A percentile compares a stretch with the other conserved stretches of the same genome.
Conservation (phyloP, 306 rosid species). For the Corylus americana region DNA sequence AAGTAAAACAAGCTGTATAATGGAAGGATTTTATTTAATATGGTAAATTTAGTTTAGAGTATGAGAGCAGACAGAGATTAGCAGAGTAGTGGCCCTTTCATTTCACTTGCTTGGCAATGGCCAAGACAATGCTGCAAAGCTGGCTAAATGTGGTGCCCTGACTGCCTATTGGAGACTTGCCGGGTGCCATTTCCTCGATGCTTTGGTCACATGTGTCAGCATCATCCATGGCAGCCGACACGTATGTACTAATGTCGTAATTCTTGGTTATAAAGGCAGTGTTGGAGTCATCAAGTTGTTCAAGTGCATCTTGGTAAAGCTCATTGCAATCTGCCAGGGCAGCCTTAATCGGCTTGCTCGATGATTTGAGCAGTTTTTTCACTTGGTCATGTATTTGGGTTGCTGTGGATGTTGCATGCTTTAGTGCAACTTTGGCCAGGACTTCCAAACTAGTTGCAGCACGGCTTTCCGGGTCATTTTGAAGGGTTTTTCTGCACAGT, state of each 20-base stretch:
- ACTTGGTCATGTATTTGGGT: neutral
- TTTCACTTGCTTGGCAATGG: constrained; percentile 2
- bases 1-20: neutral
- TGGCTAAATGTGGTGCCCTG: neutral
- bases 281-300: neutral
- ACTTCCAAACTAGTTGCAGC: neutral
- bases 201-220: constrained; percentile 21
- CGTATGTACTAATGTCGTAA: constrained; percentile 7
- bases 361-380: too few relatives aligned
- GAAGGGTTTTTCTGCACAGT: neutral
- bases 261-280: neutral
- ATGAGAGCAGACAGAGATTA: too few relatives aligned
- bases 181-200: neutral
- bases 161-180: neutral
- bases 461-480: neutral
- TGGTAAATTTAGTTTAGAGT: neutral
- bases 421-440: constrained; percentile 16
- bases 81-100: neutral
- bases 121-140: constrained; percentile 20
- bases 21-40: too few relatives aligned
- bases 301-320: neutral
- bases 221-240: constrained; percentile 13
- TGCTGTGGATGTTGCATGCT: neutral
- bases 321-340: constrained; percentile 12
- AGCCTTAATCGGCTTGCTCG: too few relatives aligned